Percentiles rank a stretch among this genome's conserved stretches.
Evolutionary conservation across 805 yeast genomes (phyloP).

Genomic region (Zygosaccharomyces bisporus): DNA sequence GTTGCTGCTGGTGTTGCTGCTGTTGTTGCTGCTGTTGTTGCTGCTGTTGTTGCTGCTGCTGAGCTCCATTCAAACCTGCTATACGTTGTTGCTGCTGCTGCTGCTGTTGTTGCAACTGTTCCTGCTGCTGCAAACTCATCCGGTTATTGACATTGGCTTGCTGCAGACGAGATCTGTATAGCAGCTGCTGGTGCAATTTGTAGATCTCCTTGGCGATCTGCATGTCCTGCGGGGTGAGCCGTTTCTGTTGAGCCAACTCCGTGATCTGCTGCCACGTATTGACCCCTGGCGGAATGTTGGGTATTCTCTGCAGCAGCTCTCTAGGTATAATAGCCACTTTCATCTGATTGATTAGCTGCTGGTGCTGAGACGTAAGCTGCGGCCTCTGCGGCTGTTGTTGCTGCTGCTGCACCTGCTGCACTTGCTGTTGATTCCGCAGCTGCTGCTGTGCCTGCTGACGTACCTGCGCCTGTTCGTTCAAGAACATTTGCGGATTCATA

Average conservation of each 20-base stretch:
- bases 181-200: constrained; percentile 58
- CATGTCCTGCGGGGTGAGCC: constrained; percentile 55
- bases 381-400: constrained; percentile 18
- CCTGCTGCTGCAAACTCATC: constrained; percentile 31
- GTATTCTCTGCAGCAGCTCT: constrained; percentile 59
- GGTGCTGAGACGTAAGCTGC: constrained; percentile 34
- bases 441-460: constrained; percentile 51
- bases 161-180: constrained; percentile 46
- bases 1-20: constrained; percentile 22
- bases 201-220: constrained; percentile 63
- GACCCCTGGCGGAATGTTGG: constrained; percentile 72
- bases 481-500: constrained; percentile 38
- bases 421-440: constrained; percentile 31
- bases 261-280: constrained; percentile 79
- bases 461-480: constrained; percentile 50
- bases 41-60: constrained; percentile 25
- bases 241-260: constrained; percentile 55
- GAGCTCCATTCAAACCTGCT: constrained; percentile 6
- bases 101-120: constrained; percentile 27
- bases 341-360: constrained; percentile 45
- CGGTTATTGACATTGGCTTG: constrained; percentile 41
- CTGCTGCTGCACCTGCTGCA: constrained; percentile 27
- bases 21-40: constrained; percentile 28
- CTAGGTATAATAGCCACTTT: constrained; percentile 71
- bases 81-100: constrained; percentile 24